Percentiles rank a stretch among this genome's conserved stretches.
Evolutionary conservation across 345 rosid species (phyloP).

Genomic region (Salix exigua): DNA sequence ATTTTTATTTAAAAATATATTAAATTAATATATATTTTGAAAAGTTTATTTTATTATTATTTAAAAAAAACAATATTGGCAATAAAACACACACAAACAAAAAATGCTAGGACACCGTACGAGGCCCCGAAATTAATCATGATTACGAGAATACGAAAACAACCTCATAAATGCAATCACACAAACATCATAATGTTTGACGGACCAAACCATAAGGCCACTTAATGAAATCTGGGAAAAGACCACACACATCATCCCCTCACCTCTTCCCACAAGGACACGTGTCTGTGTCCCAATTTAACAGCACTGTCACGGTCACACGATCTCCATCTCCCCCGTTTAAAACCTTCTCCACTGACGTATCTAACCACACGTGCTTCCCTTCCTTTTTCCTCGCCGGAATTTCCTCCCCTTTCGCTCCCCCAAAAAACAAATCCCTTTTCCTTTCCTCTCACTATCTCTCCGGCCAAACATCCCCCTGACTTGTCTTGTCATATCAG

Average conservation of each 20-base stretch:
- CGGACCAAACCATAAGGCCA: no score
- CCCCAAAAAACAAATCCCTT: no score
- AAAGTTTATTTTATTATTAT: no score
- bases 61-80: no score
- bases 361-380: slow-evolving; percentile 32
- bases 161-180: no score
- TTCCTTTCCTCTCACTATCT: not conserved
- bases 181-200: no score
- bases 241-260: not conserved
- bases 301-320: not conserved
- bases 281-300: not conserved
- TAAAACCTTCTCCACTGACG: not conserved
- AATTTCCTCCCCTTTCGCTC: not conserved
- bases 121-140: no score
- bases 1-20: no score
- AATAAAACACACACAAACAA: no score
- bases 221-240: not conserved
- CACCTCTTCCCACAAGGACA: not conserved
- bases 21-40: no score
- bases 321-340: not conserved
- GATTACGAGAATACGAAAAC: no score
- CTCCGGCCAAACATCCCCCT: not conserved
- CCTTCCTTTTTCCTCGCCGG: slow-evolving; percentile 28
- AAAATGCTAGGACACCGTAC: no score
- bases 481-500: not conserved